Evolutionary conservation across 805 yeast species (phyloP), one percentile per base, ranked within the genome.

Genomic region (Wickerhamiella cacticola): DNA sequence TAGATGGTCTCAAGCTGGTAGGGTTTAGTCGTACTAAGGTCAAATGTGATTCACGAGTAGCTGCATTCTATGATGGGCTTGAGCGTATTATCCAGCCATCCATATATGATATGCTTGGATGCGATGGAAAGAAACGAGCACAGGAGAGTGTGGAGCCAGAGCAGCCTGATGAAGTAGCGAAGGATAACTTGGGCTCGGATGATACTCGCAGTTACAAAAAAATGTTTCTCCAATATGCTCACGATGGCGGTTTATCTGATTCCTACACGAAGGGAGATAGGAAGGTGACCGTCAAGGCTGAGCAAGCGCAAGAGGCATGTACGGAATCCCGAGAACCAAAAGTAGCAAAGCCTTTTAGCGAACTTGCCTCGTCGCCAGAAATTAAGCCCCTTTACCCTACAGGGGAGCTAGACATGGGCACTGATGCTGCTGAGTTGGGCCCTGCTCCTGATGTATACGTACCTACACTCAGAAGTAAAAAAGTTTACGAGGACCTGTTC

Each of bases 1-100:
- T 94, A 56, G 77, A 78, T 2, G 95, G 95, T 0, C 68, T 92
- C 23, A 95, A 86, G 57, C 83, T 92, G 1, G 63, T 76, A 47
- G 80, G 85, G 55, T 92, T 92, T 61, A 69, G 76, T 48, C 73
- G 71, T 28, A 58, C 61, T 1, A 79, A 75, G 58, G 84, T 92
- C 13, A 69, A 64, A 58, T 82, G 89, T 0, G 85, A 87, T 63
- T 70, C 70, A 1, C 75, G 71, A 53, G 98, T 92, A 2, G 69
- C 70, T 16, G 69, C 72, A 9, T 92, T 89, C 57, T 92, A 92
- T 60, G 35, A 44, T 5, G 15, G 43, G 4, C 48, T 56, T 1
- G 52, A 48, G 18, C 40, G 29, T 9, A 19, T 42, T n/a, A 13
- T 29, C 15, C 45, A 41, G 35, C 45, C 34, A 3, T 12, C 35